Evolutionary conservation across 1,284 basidiomycete genomes (phyloP).

Genomic region (Pseudozyma hubeiensis): DNA sequence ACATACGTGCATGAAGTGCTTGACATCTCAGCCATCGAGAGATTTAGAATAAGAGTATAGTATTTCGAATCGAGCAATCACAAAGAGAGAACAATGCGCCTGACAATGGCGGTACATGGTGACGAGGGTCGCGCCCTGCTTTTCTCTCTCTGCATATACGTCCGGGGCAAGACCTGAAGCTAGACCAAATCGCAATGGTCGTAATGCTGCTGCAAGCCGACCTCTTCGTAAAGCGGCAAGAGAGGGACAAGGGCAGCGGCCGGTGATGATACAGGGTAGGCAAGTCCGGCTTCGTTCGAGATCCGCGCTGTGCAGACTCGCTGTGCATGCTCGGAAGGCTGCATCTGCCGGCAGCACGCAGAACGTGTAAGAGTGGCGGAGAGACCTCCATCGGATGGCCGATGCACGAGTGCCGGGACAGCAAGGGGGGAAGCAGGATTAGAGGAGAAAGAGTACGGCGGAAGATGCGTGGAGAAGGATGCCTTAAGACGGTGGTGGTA

Average conservation of each 20-base stretch:
- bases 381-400: conserved; percentile 3
- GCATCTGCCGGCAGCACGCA: conserved; percentile 31
- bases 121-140: neutral
- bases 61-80: conserved; percentile 16
- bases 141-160: neutral
- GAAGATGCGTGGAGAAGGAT: conserved; percentile 18
- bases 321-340: neutral
- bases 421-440: conserved; percentile 9
- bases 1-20: neutral
- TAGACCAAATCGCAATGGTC: neutral
- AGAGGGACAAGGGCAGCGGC: neutral
- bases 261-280: conserved; percentile 20
- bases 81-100: neutral
- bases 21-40: neutral
- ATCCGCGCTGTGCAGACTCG: neutral
- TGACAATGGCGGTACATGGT: neutral
- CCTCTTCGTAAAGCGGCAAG: neutral
- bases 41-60: conserved; percentile 11
- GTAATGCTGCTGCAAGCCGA: conserved; percentile 14
- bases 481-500: conserved; percentile 34
- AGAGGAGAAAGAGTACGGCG: conserved; percentile 10
- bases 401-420: conserved; percentile 24
- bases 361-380: neutral
- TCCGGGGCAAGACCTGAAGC: neutral
- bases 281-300: neutral